Evolutionary conservation across 148 eudicot genomes (phyloP).

Genomic region (Talinum fruticosum): DNA sequence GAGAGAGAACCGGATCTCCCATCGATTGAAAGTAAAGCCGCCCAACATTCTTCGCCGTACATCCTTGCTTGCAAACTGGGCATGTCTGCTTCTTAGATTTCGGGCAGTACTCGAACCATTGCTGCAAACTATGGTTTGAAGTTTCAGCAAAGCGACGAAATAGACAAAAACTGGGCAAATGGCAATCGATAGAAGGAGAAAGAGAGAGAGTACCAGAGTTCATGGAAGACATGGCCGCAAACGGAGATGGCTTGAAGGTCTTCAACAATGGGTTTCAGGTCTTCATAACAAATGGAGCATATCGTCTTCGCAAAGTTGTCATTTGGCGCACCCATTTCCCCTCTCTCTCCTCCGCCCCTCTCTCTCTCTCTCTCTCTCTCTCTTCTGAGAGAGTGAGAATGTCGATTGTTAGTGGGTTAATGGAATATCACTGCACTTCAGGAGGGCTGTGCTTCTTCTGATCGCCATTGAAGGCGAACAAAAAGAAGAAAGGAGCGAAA

Average conservation of each 20-base stretch:
- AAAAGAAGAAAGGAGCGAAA: background rate
- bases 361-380: background rate
- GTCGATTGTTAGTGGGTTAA: background rate
- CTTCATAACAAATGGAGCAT: constrained; percentile 94
- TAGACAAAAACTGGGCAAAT: background rate
- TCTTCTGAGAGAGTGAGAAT: background rate
- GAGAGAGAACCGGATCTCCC: constrained; percentile 50
- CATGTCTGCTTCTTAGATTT: constrained; percentile 63
- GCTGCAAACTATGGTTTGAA: constrained; percentile 69
- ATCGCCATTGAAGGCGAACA: constrained; percentile 20
- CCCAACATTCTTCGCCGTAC: constrained; percentile 48
- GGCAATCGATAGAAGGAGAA: background rate
- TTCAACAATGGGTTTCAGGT: constrained; percentile 81
- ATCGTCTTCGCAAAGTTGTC: constrained; percentile 61
- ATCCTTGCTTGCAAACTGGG: constrained; percentile 90
- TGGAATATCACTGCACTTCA: background rate
- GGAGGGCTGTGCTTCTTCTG: background rate
- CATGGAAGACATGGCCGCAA: constrained; percentile 97
- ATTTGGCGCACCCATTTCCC: constrained; percentile 24
- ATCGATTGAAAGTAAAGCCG: constrained; percentile 89
- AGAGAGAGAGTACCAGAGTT: constrained; percentile 64
- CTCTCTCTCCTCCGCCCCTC: too few species aligned
- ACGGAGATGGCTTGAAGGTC: constrained; percentile 91
- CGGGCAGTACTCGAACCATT: constrained; percentile 89
- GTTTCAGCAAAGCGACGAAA: background rate